phyloP scores from a whole-genome alignment of 2,329 filamentous ascomycete species.

The Cladobotryum mycophilum region DNA sequence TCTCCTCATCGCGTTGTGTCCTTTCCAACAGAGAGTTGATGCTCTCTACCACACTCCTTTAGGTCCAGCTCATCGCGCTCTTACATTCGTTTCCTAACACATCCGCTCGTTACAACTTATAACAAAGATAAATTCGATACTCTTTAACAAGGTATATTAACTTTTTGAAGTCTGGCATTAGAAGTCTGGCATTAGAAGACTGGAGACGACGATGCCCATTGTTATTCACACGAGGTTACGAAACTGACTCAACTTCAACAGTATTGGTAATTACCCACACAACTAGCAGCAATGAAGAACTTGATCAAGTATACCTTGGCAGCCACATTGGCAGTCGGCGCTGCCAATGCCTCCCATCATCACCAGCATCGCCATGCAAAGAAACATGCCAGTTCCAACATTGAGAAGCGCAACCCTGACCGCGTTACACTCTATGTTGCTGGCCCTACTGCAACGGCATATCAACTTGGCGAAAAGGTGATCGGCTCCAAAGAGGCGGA shows the following conservation, averaged over 20 bases:
- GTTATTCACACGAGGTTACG: no score
- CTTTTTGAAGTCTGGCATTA: no score
- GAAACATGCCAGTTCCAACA: constrained; percentile 42
- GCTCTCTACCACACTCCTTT: constrained; percentile 54
- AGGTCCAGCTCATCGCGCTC: constrained; percentile 19
- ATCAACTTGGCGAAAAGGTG: constrained; percentile 59
- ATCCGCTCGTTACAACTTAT: constrained; percentile 4
- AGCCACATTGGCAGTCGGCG: constrained; percentile 46
- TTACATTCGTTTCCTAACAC: constrained; percentile 22
- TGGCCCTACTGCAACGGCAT: constrained; percentile 61
- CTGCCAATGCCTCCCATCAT: constrained; percentile 51
- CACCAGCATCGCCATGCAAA: constrained; percentile 55
- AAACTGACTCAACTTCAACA: no score
- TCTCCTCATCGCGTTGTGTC: constrained; percentile 27
- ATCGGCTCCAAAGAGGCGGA: constrained; percentile 61
- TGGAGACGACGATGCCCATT: no score
- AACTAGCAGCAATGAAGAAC: constrained; percentile 40
- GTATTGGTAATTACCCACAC: no score
- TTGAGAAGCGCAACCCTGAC: constrained; percentile 40
- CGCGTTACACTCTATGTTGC: constrained; percentile 49
- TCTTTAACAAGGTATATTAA: no score
- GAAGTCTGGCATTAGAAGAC: no score
- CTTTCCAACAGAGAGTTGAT: constrained; percentile 47
- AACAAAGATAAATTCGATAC: no score
- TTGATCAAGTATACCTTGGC: constrained; percentile 23